Conservation (phyloP, 2,329 filamentous ascomycete genomes). For the Ophiostoma piceae region DNA sequence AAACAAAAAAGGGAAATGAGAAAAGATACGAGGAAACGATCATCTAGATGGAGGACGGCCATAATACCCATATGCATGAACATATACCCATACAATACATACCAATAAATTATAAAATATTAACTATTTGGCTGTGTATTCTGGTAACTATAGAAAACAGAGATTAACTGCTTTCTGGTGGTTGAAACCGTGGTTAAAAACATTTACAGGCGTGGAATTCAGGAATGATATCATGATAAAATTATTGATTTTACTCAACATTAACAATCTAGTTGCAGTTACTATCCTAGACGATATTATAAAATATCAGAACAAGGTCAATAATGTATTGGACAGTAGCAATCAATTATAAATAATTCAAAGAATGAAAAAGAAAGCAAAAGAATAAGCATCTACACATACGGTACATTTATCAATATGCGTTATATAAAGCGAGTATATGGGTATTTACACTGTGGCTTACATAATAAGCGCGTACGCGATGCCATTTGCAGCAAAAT, state of each 20-base stretch:
- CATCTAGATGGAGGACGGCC: not conserved
- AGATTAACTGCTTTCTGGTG: too few species aligned
- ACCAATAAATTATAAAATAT: not conserved
- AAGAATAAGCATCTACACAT: not conserved
- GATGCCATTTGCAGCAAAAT: not conserved
- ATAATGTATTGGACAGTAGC: too few species aligned
- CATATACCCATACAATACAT: constrained; percentile 4
- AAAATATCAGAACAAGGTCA: not conserved
- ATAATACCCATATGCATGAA: not conserved
- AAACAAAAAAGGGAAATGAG: not conserved
- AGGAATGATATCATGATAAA: too few species aligned
- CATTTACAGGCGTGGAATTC: too few species aligned
- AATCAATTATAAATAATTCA: not conserved
- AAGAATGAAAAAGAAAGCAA: not conserved
- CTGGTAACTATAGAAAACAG: too few species aligned
- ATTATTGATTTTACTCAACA: too few species aligned
- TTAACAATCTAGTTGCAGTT: too few species aligned
- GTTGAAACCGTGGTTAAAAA: too few species aligned
- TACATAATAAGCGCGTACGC: not conserved
- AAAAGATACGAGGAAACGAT: not conserved
- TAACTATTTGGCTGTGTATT: not conserved
- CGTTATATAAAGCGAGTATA: not conserved
- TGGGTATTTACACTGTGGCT: not conserved
- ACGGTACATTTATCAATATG: not conserved
- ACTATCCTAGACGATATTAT: not conserved